phyloP scores from a whole-genome alignment of 768 basidiomycete species.

The Auriscalpium vulgare region DNA sequence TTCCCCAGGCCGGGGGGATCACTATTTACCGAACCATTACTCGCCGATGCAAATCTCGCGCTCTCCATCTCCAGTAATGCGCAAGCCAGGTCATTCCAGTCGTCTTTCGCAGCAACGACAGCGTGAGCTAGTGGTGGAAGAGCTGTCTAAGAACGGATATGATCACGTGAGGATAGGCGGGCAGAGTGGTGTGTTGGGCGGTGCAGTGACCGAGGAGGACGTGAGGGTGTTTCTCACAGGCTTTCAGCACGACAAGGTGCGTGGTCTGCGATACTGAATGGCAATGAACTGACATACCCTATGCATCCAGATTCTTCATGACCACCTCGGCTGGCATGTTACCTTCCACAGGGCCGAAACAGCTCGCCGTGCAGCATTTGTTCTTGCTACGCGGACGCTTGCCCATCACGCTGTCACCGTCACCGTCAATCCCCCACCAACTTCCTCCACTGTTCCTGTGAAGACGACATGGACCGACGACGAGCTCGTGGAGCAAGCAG shows the following conservation, averaged over 20 bases:
- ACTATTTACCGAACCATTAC: not conserved
- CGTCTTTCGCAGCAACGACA: slow-evolving; percentile 23
- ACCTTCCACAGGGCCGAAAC: slow-evolving; percentile 59
- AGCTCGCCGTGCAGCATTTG: slow-evolving; percentile 61
- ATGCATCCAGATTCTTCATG: slow-evolving; percentile 53
- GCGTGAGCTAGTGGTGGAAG: slow-evolving; percentile 34
- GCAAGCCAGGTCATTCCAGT: slow-evolving; percentile 29
- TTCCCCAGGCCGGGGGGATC: too few relatives aligned
- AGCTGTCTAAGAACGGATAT: slow-evolving; percentile 50
- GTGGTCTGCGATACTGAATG: slow-evolving; percentile 19
- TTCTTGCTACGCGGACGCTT: slow-evolving; percentile 51
- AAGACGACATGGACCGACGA: slow-evolving; percentile 41
- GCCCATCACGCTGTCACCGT: slow-evolving; percentile 53
- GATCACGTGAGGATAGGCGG: slow-evolving; percentile 60
- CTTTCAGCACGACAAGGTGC: slow-evolving; percentile 68
- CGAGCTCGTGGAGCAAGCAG: slow-evolving; percentile 48
- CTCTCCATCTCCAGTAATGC: slow-evolving; percentile 36
- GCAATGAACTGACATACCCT: not conserved
- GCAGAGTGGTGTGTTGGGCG: slow-evolving; percentile 35
- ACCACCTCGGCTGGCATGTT: slow-evolving; percentile 70
- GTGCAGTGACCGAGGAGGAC: slow-evolving; percentile 54
- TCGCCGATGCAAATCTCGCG: slow-evolving; percentile 19
- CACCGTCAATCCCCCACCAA: slow-evolving; percentile 38
- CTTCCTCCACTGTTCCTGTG: slow-evolving; percentile 27
- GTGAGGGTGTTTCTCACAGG: slow-evolving; percentile 60